Evolutionary conservation across 2,329 filamentous ascomycete species (phyloP), one percentile per base, ranked within the genome.

Genomic region (Talaromyces sp.): DNA sequence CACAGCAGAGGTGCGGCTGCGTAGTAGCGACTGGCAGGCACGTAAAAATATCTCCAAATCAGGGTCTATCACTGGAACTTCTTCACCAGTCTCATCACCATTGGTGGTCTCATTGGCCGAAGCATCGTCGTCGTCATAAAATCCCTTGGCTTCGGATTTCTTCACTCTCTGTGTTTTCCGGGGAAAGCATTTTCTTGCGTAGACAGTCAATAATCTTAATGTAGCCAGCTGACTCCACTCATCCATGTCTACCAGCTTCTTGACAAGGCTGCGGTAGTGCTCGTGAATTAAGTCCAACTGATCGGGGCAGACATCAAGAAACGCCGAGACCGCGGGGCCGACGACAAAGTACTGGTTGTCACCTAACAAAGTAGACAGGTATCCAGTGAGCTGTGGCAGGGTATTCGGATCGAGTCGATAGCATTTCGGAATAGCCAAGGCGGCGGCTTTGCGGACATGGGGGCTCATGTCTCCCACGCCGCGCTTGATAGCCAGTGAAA

Each of bases 341-440:
- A 91, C 90, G n/a, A 99, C 94, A 72, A 91, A 96, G 76, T 97
- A 97, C 71, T 96, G 93, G 74, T 88, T 91, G 77, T 99, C 94
- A 0, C 88, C 91, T 7, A 99, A 79, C 35, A 99, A 78, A 0
- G 83, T 87, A 3, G 85, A 82, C 3, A 99, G 78, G 68, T 93
- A 92, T 31, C 96, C 93, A 60, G 92, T 80, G 43, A 99, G 79
- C 75, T 96, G 90, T 0, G 92, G 92, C 54, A 91, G 79, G 31
- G 92, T 95, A 62, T 82, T 88, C 0, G 92, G 91, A 69, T 99
- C 94, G 62, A 99, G 81, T 31, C 89, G 85, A 75, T 97, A 94
- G 78, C 94, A 97, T 74, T 99, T 99, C 3, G 94, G 92, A 62
- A 97, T 96, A 11, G 94, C 90, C 65, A 97, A 79, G 12, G 94